Base-by-base conservation (phyloP, 768 basidiomycete genomes). In the Lactarius evosmus region DNA sequence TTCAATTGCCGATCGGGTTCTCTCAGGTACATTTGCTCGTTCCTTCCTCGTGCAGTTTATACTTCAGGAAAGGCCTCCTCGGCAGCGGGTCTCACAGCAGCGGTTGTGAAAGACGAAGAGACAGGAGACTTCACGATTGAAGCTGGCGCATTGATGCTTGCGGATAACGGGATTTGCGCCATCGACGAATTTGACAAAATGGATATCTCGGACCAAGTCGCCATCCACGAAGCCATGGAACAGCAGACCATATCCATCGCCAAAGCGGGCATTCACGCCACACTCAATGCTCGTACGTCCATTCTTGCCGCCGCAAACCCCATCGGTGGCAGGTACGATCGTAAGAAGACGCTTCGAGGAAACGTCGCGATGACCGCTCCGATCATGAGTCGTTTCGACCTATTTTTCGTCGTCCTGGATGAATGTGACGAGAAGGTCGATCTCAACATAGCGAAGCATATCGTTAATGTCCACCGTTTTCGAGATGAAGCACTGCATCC, bases 131-230 rank as follows among this genome's bases (percentile, higher is more conserved):
- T 98, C 78, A 98, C 97, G 0, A 98, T 98, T 72, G 97, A 99
- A 78, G 97, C 97, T 25, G 97, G 97, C 55, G 97, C 97, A 4
- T 83, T 99, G 68, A 98, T 99, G 97, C 84, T 99, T 4, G 97
- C 97, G 7, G 97, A 99, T 77, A 98, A 98, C 70, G 97, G 97
- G 8, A 98, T 98, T 73, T 99, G 97, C 72, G 95, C 95, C n/a
- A 99, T 99, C 71, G 97, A 99, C 78, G 97, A 98, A 76, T 99
- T 99, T 72, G 97, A 99, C 83, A 99, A 99, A 77, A 99, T 99
- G 97, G 96, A 98, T 74, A 87, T 98, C 58, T 88, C 92, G 0
- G 97, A 98, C 74, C 97, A 98, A 74, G 94, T 98, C 49, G 97
- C 97, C 38, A 98, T 99, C 70, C 97, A 99, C 81, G 96, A 98